Conservation (phyloP, 2,329 filamentous ascomycete species). For the Pezicula neosporulosa region DNA sequence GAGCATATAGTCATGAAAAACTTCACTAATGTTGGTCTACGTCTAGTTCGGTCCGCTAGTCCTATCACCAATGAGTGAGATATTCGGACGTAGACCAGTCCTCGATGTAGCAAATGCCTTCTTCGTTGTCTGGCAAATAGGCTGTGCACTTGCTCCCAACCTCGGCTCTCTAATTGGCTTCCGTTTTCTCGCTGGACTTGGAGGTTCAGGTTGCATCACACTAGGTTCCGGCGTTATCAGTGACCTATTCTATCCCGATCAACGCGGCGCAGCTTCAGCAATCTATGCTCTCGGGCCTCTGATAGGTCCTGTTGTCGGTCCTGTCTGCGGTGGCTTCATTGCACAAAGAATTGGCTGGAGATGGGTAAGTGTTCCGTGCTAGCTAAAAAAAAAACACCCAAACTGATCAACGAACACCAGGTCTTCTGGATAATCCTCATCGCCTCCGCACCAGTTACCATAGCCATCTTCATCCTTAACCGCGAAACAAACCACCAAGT, state of each 20-base stretch:
- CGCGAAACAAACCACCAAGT: conserved; percentile 44
- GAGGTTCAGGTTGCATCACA: conserved; percentile 39
- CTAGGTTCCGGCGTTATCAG: conserved; percentile 37
- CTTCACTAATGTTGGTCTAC: too few relatives aligned
- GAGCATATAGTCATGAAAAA: too few relatives aligned
- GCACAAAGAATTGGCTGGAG: conserved; percentile 46
- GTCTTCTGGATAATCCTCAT: conserved; percentile 43
- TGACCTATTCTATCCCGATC: conserved; percentile 32
- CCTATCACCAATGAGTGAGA: conserved; percentile 56
- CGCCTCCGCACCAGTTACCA: conserved; percentile 27
- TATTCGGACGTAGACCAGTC: conserved; percentile 58
- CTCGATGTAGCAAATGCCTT: conserved; percentile 53
- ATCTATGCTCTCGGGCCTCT: conserved; percentile 17
- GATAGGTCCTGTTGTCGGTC: conserved; percentile 25
- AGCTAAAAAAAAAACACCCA: too few relatives aligned
- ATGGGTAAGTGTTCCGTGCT: conserved; percentile 17
- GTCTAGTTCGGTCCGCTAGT: conserved; percentile 47
- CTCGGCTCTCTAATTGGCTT: conserved; percentile 39
- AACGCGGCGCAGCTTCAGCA: conserved; percentile 26
- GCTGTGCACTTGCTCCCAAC: conserved; percentile 56
- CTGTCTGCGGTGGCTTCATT: conserved; percentile 19
- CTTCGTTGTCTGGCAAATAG: conserved; percentile 61
- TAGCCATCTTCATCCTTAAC: conserved; percentile 34
- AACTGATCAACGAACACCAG: not conserved
- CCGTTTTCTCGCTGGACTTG: conserved; percentile 43